Conservation (phyloP, 1,284 basidiomycete genomes). For the Crepidotus sp. region DNA sequence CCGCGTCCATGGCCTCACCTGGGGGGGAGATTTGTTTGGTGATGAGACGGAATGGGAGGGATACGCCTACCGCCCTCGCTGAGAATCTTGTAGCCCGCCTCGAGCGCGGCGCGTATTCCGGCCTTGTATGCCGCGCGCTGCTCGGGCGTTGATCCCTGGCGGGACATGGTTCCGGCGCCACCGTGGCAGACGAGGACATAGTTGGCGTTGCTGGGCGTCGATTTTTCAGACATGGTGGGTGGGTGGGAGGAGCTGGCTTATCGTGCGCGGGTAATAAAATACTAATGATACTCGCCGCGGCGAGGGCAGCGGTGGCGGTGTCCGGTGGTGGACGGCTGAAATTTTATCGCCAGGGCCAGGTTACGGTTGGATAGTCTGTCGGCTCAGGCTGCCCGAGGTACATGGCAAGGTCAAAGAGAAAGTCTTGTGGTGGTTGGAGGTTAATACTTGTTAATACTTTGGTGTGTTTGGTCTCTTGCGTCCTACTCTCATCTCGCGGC, state of each 20-base stretch:
- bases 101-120: conserved; percentile 46
- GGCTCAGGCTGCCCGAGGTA: no score
- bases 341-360: no score
- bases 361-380: no score
- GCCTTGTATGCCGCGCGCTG: conserved; percentile 50
- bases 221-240: conserved; percentile 21
- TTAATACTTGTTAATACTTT: no score
- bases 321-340: no score
- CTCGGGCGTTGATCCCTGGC: conserved; percentile 52
- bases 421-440: no score
- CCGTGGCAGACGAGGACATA: conserved; percentile 68
- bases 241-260: no score
- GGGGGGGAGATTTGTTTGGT: background rate
- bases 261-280: conserved; percentile 5
- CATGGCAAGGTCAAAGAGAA: no score
- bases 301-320: no score
- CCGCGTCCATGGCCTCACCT: conserved; percentile 72
- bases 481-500: conserved; percentile 4
- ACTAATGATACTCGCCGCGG: background rate
- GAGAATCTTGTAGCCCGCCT: conserved; percentile 57
- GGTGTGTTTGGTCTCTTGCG: no score
- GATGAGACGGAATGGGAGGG: no score
- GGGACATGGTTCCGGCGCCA: conserved; percentile 64
- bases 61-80: conserved; percentile 39
- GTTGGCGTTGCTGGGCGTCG: conserved; percentile 20